Conservation (phyloP, 768 basidiomycete genomes). For the Coprinopsis cinerea region DNA sequence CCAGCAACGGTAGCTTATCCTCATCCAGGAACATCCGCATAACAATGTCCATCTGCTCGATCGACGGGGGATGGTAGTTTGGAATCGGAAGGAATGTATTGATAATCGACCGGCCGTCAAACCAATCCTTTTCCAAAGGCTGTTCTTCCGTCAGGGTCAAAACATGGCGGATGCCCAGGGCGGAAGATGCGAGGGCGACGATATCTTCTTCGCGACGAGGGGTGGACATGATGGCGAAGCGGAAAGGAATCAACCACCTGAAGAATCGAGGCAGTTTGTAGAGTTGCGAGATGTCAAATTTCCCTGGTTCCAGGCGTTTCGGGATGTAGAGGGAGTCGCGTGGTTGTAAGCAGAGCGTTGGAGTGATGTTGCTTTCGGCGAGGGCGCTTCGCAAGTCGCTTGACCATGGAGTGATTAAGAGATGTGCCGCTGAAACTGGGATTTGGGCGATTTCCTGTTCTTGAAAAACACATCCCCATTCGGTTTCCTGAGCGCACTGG, state of each 20-base stretch:
- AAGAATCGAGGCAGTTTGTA: conserved; percentile 52
- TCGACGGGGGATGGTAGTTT: conserved; percentile 47
- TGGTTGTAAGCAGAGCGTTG: conserved; percentile 33
- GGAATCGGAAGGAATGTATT: conserved; percentile 53
- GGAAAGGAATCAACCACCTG: conserved; percentile 56
- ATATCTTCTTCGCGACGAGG: conserved; percentile 48
- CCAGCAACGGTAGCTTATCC: conserved; percentile 41
- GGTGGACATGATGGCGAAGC: conserved; percentile 57
- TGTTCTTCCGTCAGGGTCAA: conserved; percentile 55
- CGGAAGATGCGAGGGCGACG: conserved; percentile 34
- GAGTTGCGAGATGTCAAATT: conserved; percentile 12
- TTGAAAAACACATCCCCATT: conserved; percentile 45
- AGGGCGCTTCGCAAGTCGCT: conserved; percentile 26
- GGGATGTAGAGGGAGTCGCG: conserved; percentile 38
- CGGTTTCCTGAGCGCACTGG: conserved; percentile 40
- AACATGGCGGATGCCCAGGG: conserved; percentile 51
- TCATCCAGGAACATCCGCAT: conserved; percentile 40
- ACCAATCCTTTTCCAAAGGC: conserved; percentile 44
- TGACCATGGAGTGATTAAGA: conserved; percentile 39
- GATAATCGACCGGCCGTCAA: conserved; percentile 34
- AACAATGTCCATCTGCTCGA: conserved; percentile 57
- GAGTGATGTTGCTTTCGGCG: conserved; percentile 19
- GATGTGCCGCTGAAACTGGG: conserved; percentile 23
- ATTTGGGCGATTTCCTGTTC: conserved; percentile 36
- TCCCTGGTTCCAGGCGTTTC: not conserved